phyloP scores from a whole-genome alignment of 139 green algal genomes.

The Prasinococcaceae sp. region DNA sequence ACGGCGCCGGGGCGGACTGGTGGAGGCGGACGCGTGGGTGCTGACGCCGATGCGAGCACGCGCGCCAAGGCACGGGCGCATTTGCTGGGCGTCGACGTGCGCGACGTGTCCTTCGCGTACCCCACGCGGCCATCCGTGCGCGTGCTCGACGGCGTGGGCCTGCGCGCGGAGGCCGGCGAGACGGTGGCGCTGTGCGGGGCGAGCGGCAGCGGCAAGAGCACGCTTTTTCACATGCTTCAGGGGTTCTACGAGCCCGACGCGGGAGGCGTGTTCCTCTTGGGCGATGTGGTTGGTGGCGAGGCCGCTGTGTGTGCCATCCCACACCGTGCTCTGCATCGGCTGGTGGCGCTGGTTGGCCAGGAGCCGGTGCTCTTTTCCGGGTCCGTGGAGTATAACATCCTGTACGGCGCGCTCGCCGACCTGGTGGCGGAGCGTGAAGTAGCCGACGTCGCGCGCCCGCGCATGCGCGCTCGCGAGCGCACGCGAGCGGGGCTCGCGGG shows the following conservation, averaged over 20 bases:
- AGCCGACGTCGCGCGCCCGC: too few species aligned
- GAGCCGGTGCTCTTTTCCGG: conserved; percentile 38
- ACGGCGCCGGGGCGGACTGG: too few species aligned
- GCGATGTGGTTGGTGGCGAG: too few species aligned
- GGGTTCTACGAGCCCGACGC: conserved; percentile 58
- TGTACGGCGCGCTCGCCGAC: not conserved
- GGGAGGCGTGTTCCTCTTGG: conserved; percentile 15
- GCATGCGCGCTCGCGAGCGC: too few species aligned
- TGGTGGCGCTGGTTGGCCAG: conserved; percentile 56
- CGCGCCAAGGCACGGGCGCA: too few species aligned
- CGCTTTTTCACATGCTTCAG: conserved; percentile 61
- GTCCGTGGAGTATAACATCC: conserved; percentile 4
- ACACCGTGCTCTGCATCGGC: too few species aligned
- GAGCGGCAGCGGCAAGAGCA: conserved; percentile 70
- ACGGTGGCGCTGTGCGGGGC: conserved; percentile 66
- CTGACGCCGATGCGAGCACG: too few species aligned
- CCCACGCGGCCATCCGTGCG: not conserved
- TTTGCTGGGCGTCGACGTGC: too few species aligned
- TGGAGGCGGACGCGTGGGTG: too few species aligned
- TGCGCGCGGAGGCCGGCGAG: conserved; percentile 36
- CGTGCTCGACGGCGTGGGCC: conserved; percentile 20
- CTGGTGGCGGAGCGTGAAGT: too few species aligned
- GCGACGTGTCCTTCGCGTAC: conserved; percentile 6
- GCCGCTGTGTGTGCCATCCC: too few species aligned
- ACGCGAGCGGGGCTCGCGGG: too few species aligned